Evolutionary conservation across 2,329 filamentous ascomycete genomes (phyloP), one percentile per base, ranked within the genome.

Genomic region (Alternaria metachromatica): DNA sequence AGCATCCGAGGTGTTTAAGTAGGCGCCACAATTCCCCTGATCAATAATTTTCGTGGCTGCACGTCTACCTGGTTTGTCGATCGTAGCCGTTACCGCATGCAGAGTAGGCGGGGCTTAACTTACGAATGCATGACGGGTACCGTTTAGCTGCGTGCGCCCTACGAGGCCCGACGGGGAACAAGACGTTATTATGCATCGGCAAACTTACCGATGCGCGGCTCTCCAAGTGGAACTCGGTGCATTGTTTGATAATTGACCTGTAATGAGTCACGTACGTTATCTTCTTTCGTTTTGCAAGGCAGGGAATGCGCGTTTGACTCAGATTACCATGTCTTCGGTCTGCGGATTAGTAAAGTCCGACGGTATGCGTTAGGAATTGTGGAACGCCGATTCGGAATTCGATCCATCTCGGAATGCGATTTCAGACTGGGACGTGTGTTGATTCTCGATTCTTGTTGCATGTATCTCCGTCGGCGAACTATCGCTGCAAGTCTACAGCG

Each of bases 101-200:
- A 53, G 33, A 26, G 60, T 58, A 60, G 58, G 68, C 48, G 65
- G 65, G 63, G 58, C 59, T 63, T 58, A 60, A 56, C 54, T 44
- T 55, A 61, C 55, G 28, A 59, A 28, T 53, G 57, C 58, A 68
- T 65, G 57, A 58, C 59, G 58, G 62, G 50, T 41, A 26, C 44
- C 43, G 43, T 48, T 60, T 65, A 62, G 60, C 37, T 53, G 12
- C 25, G 37, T 41, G 37, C 37, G 37, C 37, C 37, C 37, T 41
- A 41, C 37, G 37, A 41, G 37, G 37, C 37, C 37, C 13, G 30
- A 33, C 21, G 37, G 48, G 13, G 30, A 54, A 43, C 45, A 43
- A 28, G 23, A 25, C 56, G 33, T 44, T n/a, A 18, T 21, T 33
- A 3, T 11, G 46, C 33, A 51, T 53, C 46, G 56, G 56, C 20